phyloP scores from a whole-genome alignment of 768 basidiomycete species.

The Wakefieldia striispora region DNA sequence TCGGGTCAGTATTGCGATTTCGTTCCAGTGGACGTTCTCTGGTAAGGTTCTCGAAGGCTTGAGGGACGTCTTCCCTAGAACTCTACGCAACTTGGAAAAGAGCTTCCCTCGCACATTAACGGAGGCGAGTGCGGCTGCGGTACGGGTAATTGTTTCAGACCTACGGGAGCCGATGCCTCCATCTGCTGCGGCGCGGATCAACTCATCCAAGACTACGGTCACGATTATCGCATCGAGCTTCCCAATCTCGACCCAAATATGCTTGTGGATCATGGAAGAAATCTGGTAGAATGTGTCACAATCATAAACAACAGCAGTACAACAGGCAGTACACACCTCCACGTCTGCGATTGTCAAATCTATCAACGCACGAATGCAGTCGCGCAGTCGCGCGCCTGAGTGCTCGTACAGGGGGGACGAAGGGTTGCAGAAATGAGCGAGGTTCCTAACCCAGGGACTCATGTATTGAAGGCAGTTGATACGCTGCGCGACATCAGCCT shows the following conservation, averaged over 20 bases:
- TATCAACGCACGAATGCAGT: constrained; percentile 76
- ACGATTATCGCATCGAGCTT: constrained; percentile 64
- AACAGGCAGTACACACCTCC: constrained; percentile 51
- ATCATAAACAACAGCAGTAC: background rate
- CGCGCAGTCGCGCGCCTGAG: constrained; percentile 72
- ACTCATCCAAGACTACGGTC: constrained; percentile 75
- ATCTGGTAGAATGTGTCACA: constrained; percentile 43
- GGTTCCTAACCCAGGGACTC: constrained; percentile 86
- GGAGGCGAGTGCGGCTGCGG: constrained; percentile 70
- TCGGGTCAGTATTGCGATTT: constrained; percentile 77
- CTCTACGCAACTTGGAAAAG: constrained; percentile 76
- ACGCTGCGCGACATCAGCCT: constrained; percentile 47
- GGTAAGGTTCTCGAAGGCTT: constrained; percentile 60
- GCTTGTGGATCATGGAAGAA: constrained; percentile 61
- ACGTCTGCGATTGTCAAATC: constrained; percentile 70
- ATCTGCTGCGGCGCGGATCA: constrained; percentile 80
- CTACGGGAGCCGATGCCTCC: constrained; percentile 73
- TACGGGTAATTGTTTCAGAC: constrained; percentile 74
- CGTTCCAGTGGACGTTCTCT: constrained; percentile 76
- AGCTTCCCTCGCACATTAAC: constrained; percentile 77
- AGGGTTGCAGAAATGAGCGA: constrained; percentile 68
- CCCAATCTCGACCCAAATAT: constrained; percentile 75
- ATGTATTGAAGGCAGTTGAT: constrained; percentile 79
- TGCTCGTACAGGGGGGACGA: constrained; percentile 65
- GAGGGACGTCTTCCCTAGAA: constrained; percentile 68